phyloP scores from a whole-genome alignment of 1,284 basidiomycete genomes.

The Tylopilus sp. region DNA sequence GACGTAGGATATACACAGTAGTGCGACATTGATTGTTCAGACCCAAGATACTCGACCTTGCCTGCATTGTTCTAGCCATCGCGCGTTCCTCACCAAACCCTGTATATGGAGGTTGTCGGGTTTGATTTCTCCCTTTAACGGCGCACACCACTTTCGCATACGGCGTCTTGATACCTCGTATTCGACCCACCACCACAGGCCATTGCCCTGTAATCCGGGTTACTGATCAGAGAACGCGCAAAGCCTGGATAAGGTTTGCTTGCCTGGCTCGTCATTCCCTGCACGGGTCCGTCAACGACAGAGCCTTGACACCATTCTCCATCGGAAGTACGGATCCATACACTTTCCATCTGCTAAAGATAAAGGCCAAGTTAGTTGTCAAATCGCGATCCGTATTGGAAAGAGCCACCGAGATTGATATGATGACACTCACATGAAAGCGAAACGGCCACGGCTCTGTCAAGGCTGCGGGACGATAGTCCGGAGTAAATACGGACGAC shows the following conservation, averaged over 20 bases:
- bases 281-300: conserved; percentile 56
- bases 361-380: background rate
- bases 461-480: conserved; percentile 50
- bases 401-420: background rate
- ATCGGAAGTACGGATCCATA: conserved; percentile 63
- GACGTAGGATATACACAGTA: background rate
- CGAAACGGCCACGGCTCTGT: conserved; percentile 63
- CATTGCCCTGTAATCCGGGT: conserved; percentile 49
- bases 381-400: no score
- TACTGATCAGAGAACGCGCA: background rate
- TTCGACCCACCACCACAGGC: conserved; percentile 64
- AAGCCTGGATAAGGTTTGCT: conserved; percentile 18
- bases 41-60: background rate
- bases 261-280: conserved; percentile 60
- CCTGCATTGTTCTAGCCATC: conserved; percentile 17
- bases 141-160: conserved; percentile 67
- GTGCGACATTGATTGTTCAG: no score
- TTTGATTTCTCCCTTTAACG: conserved; percentile 72
- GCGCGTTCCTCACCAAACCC: conserved; percentile 53
- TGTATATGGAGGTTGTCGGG: conserved; percentile 58
- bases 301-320: conserved; percentile 63
- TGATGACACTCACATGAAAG: conserved; percentile 53
- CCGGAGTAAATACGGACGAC: conserved; percentile 25
- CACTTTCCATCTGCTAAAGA: conserved; percentile 56
- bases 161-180: conserved; percentile 50